Evolutionary conservation across 768 basidiomycete genomes (phyloP).

Genomic region (Leccinum disarticulatum): DNA sequence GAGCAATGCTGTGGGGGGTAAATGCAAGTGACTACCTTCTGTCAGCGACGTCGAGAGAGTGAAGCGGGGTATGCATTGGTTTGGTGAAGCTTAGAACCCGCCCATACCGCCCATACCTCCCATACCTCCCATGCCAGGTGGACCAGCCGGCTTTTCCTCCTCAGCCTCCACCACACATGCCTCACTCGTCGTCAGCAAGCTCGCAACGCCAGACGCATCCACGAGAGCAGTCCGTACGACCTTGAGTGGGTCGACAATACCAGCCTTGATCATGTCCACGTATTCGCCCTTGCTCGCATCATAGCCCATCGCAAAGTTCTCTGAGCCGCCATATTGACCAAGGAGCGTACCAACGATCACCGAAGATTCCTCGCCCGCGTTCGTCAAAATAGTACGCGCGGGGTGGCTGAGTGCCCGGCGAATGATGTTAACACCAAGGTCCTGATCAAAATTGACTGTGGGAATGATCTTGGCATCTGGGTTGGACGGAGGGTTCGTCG

Average conservation of each 20-base stretch:
- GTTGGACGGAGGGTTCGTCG: slow-evolving; percentile 46
- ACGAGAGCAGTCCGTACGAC: slow-evolving; percentile 92
- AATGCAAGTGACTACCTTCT: slow-evolving; percentile 5
- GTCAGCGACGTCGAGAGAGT: background rate
- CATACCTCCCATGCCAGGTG: slow-evolving; percentile 62
- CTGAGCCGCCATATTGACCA: slow-evolving; percentile 61
- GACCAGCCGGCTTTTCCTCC: slow-evolving; percentile 64
- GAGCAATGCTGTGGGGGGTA: slow-evolving; percentile 10
- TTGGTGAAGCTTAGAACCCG: slow-evolving; percentile 38
- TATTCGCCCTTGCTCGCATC: slow-evolving; percentile 92
- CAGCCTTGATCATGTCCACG: slow-evolving; percentile 90
- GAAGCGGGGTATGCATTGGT: background rate
- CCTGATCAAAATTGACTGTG: slow-evolving; percentile 96
- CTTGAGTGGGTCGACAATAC: slow-evolving; percentile 95
- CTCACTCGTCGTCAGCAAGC: slow-evolving; percentile 90
- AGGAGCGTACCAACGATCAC: slow-evolving; percentile 91
- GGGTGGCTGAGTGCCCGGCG: slow-evolving; percentile 82
- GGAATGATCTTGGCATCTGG: slow-evolving; percentile 66
- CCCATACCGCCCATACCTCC: slow-evolving; percentile 50
- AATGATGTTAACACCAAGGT: slow-evolving; percentile 93
- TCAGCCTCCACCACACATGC: slow-evolving; percentile 89
- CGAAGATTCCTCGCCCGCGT: slow-evolving; percentile 91
- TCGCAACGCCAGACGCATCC: slow-evolving; percentile 90
- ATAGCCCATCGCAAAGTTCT: slow-evolving; percentile 87
- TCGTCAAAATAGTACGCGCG: slow-evolving; percentile 83